Evolutionary conservation across 805 yeast species (phyloP).

Genomic region (Cyberlindnera xishuangbannaensis): DNA sequence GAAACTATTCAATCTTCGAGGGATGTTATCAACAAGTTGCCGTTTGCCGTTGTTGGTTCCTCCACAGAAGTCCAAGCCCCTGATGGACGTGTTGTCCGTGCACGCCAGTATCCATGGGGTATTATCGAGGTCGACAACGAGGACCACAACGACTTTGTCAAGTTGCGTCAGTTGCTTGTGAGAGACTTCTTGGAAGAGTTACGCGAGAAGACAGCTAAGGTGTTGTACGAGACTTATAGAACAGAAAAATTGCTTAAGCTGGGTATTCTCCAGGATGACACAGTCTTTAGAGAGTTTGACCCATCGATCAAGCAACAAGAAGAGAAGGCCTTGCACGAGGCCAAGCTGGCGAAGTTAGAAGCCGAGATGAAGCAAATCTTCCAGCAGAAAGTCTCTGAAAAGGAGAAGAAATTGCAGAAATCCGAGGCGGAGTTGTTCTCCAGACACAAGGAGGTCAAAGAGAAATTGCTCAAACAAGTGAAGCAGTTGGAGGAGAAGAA

Average conservation of each 20-base stretch:
- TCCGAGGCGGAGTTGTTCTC: slow-evolving; percentile 95
- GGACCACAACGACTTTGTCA: slow-evolving; percentile 86
- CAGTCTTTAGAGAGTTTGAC: slow-evolving; percentile 92
- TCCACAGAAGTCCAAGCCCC: slow-evolving; percentile 58
- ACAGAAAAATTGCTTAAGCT: slow-evolving; percentile 68
- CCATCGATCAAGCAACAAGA: slow-evolving; percentile 91
- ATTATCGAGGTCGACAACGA: slow-evolving; percentile 92
- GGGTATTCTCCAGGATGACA: slow-evolving; percentile 89
- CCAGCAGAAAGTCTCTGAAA: slow-evolving; percentile 93
- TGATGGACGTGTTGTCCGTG: slow-evolving; percentile 81
- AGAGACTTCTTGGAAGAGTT: slow-evolving; percentile 92
- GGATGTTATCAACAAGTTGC: slow-evolving; percentile 65
- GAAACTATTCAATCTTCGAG: slow-evolving; percentile 65
- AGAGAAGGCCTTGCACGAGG: slow-evolving; percentile 89
- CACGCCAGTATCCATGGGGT: slow-evolving; percentile 97
- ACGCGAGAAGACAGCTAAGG: slow-evolving; percentile 73
- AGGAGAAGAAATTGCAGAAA: slow-evolving; percentile 94
- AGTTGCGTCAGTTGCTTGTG: slow-evolving; percentile 80
- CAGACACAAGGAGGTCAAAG: slow-evolving; percentile 96
- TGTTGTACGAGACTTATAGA: slow-evolving; percentile 84
- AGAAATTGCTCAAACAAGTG: slow-evolving; percentile 81
- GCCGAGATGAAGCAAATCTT: slow-evolving; percentile 94
- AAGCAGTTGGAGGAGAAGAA: slow-evolving; percentile 89
- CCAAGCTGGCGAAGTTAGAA: slow-evolving; percentile 89
- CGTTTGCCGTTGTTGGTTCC: slow-evolving; percentile 94